Evolutionary conservation across 306 rosid species (phyloP), one percentile per base, ranked within the genome.

Genomic region (Pyrus communis): DNA sequence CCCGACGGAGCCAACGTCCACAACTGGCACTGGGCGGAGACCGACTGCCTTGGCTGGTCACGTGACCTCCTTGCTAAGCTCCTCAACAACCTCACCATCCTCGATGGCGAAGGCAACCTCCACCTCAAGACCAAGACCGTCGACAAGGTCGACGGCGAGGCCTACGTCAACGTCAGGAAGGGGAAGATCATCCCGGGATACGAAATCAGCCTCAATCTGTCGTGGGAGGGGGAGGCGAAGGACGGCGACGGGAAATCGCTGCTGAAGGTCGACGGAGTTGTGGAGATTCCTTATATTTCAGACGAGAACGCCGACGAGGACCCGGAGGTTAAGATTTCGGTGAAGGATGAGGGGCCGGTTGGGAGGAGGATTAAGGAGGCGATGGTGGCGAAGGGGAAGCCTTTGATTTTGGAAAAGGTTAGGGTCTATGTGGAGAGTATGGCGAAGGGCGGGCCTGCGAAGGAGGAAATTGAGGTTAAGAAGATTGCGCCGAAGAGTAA

Each of bases 1-100:
- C 73, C 97, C 4, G 99, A 95, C 80, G 99, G 99, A 9, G 86
- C 99, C 25, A 95, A 95, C 81, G 97, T 95, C 55, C 97, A 95
- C 82, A 95, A 95, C 86, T 95, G 99, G 99, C 99, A 95, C 87
- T 95, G 99, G 99, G 52, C 97, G 0, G 99, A 95, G 83, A 95
- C 97, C 9, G 86, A 95, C 57, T 95, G 99, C 75, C 85, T 95
- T 12, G 96, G 87, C 62, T 95, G 99, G 99, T 88, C 97, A 9
- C 90, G 87, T 12, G 78, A 81, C 77, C 80, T 89, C 71, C 84
- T 95, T 78, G 46, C 84, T 75, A 82, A 82, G 59, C 99, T 89
- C 17, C 97, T 95, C 68, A 74, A 89, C 33, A 28, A 87, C 28
- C 93, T 91, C 77, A 45, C 81, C 3, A 42, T 95, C 51, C 91